Percentiles rank a stretch among this genome's conserved stretches.
phyloP scores from a whole-genome alignment of 306 rosid species.

The Acacia confusa region DNA sequence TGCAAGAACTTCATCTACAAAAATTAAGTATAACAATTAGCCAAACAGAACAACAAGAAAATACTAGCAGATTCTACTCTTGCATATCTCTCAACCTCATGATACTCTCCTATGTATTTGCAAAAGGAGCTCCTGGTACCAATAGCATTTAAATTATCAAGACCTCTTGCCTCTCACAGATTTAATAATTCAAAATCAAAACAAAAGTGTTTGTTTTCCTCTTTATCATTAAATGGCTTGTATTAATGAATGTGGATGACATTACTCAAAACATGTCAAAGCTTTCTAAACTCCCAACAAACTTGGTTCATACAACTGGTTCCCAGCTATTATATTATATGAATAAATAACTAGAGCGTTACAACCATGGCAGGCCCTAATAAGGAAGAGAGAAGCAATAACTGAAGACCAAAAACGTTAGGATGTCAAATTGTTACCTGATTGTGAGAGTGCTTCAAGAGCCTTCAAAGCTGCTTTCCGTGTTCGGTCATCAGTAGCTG shows the following conservation, averaged over 20 bases:
- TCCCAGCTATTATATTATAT: conserved; percentile 11
- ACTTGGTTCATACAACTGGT: conserved; percentile 1
- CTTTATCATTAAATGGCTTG: conserved; percentile 1
- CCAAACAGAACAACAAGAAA: neutral
- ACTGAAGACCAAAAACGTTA: neutral
- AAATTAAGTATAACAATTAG: neutral
- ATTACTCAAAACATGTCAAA: conserved; percentile 3
- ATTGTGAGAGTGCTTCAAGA: conserved; percentile 65
- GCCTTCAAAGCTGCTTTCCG: conserved; percentile 86
- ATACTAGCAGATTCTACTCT: neutral
- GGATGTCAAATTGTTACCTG: conserved; percentile 53
- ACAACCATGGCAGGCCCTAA: neutral
- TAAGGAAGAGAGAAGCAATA: neutral
- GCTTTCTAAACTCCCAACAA: conserved; percentile 8
- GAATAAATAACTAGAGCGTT: neutral
- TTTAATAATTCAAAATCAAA: neutral
- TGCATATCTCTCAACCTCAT: neutral
- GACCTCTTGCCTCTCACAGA: neutral
- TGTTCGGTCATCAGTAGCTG: conserved; percentile 86
- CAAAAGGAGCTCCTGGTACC: neutral
- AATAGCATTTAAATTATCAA: neutral
- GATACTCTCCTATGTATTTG: neutral
- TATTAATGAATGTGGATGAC: conserved; percentile 10
- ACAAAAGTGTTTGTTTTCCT: conserved; percentile 15
- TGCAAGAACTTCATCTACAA: conserved; percentile 68